A percentile compares a stretch with the other conserved stretches of the same genome.
Evolutionary conservation across 768 basidiomycete genomes (phyloP).

Genomic region (Boletus vermiculosoides): DNA sequence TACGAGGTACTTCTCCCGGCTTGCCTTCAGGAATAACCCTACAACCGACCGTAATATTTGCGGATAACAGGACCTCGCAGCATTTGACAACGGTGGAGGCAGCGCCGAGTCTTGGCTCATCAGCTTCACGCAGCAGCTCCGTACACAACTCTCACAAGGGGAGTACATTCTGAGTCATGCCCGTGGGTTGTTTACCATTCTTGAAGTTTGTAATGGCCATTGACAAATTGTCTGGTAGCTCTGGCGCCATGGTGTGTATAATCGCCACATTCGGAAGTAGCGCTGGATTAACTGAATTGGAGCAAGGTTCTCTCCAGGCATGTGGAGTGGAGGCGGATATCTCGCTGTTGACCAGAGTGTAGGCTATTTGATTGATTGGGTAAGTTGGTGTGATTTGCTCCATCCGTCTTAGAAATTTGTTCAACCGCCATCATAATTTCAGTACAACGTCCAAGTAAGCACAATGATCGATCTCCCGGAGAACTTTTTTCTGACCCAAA

Average conservation of each 20-base stretch:
- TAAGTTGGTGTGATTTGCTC: slow-evolving; percentile 14
- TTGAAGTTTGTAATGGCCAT: neutral
- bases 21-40: neutral
- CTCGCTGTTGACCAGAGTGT: slow-evolving; percentile 35
- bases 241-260: slow-evolving; percentile 19
- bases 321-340: slow-evolving; percentile 35
- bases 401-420: neutral
- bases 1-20: slow-evolving; percentile 38
- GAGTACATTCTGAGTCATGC: slow-evolving; percentile 36
- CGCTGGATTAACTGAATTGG: neutral
- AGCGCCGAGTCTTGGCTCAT: slow-evolving; percentile 37
- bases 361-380: slow-evolving; percentile 47
- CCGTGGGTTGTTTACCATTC: slow-evolving; percentile 21
- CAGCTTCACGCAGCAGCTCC: slow-evolving; percentile 31
- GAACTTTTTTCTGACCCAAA: neutral
- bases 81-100: slow-evolving; percentile 36
- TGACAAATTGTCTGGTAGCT: slow-evolving; percentile 8
- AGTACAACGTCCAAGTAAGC: slow-evolving; percentile 40
- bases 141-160: slow-evolving; percentile 32
- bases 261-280: neutral
- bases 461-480: too few species aligned
- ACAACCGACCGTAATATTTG: neutral
- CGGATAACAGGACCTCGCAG: slow-evolving; percentile 29
- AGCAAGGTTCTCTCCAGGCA: slow-evolving; percentile 20
- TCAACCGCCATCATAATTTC: neutral